Conservation (phyloP, 768 basidiomycete species). For the Amanita inopinata region DNA sequence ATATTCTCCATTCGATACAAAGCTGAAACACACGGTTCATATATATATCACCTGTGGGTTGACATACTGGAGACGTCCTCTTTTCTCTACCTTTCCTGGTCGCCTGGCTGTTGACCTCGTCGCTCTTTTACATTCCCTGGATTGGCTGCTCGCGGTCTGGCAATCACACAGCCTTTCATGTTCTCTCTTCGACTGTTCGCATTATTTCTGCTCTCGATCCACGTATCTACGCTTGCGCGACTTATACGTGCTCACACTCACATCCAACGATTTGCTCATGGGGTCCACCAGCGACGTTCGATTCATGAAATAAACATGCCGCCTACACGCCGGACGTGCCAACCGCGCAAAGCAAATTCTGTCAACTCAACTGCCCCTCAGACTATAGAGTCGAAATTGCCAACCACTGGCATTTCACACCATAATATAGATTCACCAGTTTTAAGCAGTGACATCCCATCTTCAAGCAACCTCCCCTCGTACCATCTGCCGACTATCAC, state of each 20-base stretch:
- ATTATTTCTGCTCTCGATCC: not conserved
- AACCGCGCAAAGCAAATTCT: too few species aligned
- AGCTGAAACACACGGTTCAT: too few species aligned
- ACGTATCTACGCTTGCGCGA: not conserved
- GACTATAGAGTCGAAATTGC: not conserved
- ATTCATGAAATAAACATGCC: too few species aligned
- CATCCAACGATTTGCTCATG: not conserved
- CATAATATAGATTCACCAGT: too few species aligned
- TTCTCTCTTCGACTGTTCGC: constrained; percentile 12
- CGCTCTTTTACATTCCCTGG: not conserved
- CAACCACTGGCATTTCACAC: too few species aligned
- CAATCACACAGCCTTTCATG: constrained; percentile 13
- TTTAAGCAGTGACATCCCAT: too few species aligned
- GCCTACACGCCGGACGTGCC: too few species aligned
- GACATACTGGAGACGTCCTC: too few species aligned
- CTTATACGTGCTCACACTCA: not conserved
- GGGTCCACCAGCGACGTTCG: not conserved
- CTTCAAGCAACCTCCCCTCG: too few species aligned
- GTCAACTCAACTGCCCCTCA: not conserved
- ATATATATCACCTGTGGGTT: too few species aligned
- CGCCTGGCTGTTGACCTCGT: not conserved
- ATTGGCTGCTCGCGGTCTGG: constrained; percentile 10
- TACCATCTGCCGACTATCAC: too few species aligned
- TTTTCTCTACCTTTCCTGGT: not conserved
- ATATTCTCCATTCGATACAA: too few species aligned